Evolutionary conservation across 371 early-diverging fungal genomes (phyloP), one percentile per base, ranked within the genome.

Genomic region (Rhizomucor miehei): DNA sequence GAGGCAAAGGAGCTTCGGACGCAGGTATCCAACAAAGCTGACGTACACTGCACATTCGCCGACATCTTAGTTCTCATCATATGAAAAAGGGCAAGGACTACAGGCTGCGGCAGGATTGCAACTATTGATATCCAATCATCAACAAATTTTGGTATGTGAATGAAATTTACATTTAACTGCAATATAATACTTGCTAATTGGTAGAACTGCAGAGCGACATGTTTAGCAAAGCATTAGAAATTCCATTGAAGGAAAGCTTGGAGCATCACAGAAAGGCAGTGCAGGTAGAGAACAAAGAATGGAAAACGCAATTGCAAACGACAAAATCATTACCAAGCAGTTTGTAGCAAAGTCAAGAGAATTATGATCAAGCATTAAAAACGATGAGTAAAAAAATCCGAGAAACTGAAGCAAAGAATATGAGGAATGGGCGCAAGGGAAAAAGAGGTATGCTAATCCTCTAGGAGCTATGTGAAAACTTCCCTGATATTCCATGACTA

Each of bases 101-200:
- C 81, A 80, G 47, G 77, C 81, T 1, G 77, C 77, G 12, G 73
- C 81, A n/a, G 81, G 81, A 24, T 63, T 80, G 34, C 81, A 80
- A 44, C 71, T 72, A 25, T 51, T 80, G 38, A 72, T 75, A 57
- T 80, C 81, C 44, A 80, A 80, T 61, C 81, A 80, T 58, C 77
- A 80, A 41, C 81, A 77, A 48, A 65, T 80, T 35, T 62, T 80
- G 67, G 80, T 80, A 74, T 8, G 29, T 29, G 29, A 62, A 51
- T 6, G 29, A 43, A 8, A 21, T 16, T 14, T 41, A 34, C 36
- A 38, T 16, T 10, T 29, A 16, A 24, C 19, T 14, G n/a, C 21
- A 17, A n/a, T n/a, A n/a, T n/a, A n/a, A n/a, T n/a, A n/a, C n/a
- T n/a, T 2, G 25, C 24, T 11, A 45, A 51, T 36, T 39, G 25